Conservation (phyloP, 495 filamentous ascomycete species). For the Jackrogersella minutella region DNA sequence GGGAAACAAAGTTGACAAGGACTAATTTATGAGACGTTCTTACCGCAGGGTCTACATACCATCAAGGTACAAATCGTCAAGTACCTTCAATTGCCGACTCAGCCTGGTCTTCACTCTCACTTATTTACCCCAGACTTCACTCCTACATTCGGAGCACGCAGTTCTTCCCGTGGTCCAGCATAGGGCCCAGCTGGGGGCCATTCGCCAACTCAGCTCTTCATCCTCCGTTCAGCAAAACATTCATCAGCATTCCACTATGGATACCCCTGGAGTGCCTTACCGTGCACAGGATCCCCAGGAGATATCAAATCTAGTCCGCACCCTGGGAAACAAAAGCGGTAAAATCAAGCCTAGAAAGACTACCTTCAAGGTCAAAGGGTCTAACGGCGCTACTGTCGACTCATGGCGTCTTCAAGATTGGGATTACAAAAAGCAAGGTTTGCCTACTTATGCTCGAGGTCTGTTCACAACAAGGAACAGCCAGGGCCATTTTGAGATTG, state of each 20-base stretch:
- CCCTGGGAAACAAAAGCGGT: conserved; percentile 61
- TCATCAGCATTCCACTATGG: conserved; percentile 22
- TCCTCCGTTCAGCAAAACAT: not conserved
- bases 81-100: not conserved
- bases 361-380: conserved; percentile 69
- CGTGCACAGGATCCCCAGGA: conserved; percentile 69
- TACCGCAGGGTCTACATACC: not conserved
- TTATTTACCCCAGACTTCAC: not conserved
- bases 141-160: not conserved
- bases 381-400: conserved; percentile 71
- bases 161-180: not conserved
- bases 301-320: conserved; percentile 64
- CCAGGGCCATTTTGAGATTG: conserved; percentile 76
- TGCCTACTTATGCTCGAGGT: conserved; percentile 91
- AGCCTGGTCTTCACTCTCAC: not conserved
- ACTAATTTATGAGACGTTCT: not conserved
- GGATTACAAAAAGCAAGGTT: conserved; percentile 86
- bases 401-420: conserved; percentile 94
- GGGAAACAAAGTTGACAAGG: not conserved
- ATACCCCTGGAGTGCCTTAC: conserved; percentile 58
- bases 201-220: not conserved
- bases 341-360: conserved; percentile 74
- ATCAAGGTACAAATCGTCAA: not conserved
- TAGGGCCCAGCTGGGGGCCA: not conserved
- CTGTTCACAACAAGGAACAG: conserved; percentile 80